These are phyloP conservation scores for Metarhizium brunneum DNA, from an alignment of 2,329 filamentous ascomycete genomes.

Conservation along the genomic window DNA sequence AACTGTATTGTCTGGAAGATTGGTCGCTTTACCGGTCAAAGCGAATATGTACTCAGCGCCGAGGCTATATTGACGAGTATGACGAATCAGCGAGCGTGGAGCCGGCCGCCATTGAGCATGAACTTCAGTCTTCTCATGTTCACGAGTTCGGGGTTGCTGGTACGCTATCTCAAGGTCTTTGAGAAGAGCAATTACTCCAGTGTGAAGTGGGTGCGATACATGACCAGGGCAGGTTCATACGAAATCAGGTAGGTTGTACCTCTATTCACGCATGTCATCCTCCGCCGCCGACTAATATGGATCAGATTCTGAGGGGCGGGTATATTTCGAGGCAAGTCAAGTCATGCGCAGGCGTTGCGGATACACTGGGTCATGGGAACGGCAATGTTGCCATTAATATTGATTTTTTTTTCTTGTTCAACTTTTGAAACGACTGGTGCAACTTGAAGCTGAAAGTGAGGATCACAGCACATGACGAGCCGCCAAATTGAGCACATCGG, in stretches of 20 bases:
- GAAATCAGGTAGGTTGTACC: constrained; percentile 64
- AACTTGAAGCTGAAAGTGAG: background rate
- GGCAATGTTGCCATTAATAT: background rate
- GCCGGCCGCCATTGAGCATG: constrained; percentile 80
- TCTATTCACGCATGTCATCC: background rate
- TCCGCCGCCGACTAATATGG: constrained; percentile 7
- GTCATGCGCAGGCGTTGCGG: constrained; percentile 2
- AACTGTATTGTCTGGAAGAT: constrained; percentile 99
- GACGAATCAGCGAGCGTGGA: constrained; percentile 98
- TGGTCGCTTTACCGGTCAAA: constrained; percentile 94
- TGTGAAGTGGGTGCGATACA: constrained; percentile 98
- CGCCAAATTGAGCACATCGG: background rate
- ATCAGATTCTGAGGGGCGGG: constrained; percentile 23
- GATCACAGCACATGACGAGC: background rate
- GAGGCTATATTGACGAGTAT: constrained; percentile 91
- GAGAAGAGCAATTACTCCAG: constrained; percentile 99
- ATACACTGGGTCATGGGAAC: background rate
- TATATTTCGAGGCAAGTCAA: constrained; percentile 4
- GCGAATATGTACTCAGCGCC: constrained; percentile 88
- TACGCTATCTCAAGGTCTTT: constrained; percentile 95
- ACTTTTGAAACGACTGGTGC: background rate
- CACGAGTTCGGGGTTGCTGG: constrained; percentile 83
- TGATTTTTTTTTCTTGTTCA: background rate
- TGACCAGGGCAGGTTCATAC: constrained; percentile 96
- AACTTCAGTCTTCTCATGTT: constrained; percentile 97